These are phyloP conservation scores for Jamesozyma spencerorum DNA, from an alignment of 805 yeast genomes.

Conservation along the genomic window DNA sequence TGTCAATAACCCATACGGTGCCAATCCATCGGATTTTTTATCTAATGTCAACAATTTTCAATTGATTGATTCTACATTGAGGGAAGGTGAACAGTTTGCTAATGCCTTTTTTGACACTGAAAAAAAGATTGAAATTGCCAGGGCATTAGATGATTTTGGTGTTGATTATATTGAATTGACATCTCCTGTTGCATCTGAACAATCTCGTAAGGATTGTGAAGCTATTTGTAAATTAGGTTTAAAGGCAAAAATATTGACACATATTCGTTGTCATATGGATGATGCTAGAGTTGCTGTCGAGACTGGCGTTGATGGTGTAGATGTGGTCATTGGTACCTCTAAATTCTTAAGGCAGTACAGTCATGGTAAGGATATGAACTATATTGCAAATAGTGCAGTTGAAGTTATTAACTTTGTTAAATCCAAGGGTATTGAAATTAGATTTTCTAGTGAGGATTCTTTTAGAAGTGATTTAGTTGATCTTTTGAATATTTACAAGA, in stretches of 20 bases:
- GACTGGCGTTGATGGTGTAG: conserved; percentile 98
- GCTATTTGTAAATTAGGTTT: conserved; percentile 96
- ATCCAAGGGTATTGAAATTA: conserved; percentile 91
- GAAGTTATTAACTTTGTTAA: conserved; percentile 97
- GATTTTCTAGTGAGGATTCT: conserved; percentile 95
- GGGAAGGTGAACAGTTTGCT: conserved; percentile 99
- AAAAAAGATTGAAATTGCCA: conserved; percentile 93
- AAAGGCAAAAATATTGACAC: conserved; percentile 91
- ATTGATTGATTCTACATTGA: conserved; percentile 85
- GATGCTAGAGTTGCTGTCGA: conserved; percentile 96
- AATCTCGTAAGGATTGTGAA: conserved; percentile 86
- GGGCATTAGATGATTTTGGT: conserved; percentile 94
- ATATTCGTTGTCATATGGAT: conserved; percentile 98
- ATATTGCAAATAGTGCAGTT: conserved; percentile 89
- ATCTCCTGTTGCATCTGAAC: conserved; percentile 96
- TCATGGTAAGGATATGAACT: conserved; percentile 98
- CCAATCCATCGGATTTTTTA: conserved; percentile 85
- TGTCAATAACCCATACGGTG: conserved; percentile 76
- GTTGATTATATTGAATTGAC: conserved; percentile 97
- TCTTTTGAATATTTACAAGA: conserved; percentile 85
- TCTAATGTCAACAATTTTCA: conserved; percentile 86
- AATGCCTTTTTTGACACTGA: conserved; percentile 92
- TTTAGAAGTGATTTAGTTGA: conserved; percentile 96
- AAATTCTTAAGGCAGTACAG: conserved; percentile 89
- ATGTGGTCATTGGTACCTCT: conserved; percentile 95